Conservation (phyloP, 352 stramenopile genomes). For the Sclerospora graminicola region DNA sequence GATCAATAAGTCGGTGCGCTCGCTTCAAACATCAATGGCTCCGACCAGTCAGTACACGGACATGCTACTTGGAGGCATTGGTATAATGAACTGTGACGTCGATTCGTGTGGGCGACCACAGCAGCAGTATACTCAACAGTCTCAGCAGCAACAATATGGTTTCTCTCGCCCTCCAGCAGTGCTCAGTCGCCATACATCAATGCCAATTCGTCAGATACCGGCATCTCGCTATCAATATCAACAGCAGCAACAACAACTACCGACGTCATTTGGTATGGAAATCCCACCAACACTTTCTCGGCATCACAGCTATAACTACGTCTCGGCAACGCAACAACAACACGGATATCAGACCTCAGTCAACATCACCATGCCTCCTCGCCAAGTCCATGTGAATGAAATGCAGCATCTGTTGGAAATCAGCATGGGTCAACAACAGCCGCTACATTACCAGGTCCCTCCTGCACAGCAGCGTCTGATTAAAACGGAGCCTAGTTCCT, state of each 20-base stretch:
- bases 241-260: conserved; percentile 8
- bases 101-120: conserved; percentile 36
- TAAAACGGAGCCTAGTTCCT: conserved; percentile 19
- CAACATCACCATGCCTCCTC: conserved; percentile 23
- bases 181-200: conserved; percentile 62
- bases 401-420: conserved; percentile 53
- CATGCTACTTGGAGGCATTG: conserved; percentile 51
- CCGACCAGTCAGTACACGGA: conserved; percentile 23
- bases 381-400: conserved; percentile 33
- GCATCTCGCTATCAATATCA: conserved; percentile 11
- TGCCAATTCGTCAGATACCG: conserved; percentile 36
- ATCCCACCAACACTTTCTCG: conserved; percentile 35
- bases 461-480: conserved; percentile 11
- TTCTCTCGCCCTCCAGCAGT: conserved; percentile 38
- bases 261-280: conserved; percentile 20
- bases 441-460: conserved; percentile 14
- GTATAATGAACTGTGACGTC: conserved; percentile 59
- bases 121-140: conserved; percentile 18
- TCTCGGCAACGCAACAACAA: conserved; percentile 36
- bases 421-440: conserved; percentile 51
- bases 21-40: conserved; percentile 5
- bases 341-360: conserved; percentile 24
- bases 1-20: conserved; percentile 7
- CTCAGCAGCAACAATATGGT: conserved; percentile 17
- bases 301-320: conserved; percentile 59